A percentile compares a stretch with the other conserved stretches of the same genome.
These are phyloP conservation scores for Celoporthe dispersa DNA, from an alignment of 2,329 filamentous ascomycete genomes.

Conservation along the genomic window DNA sequence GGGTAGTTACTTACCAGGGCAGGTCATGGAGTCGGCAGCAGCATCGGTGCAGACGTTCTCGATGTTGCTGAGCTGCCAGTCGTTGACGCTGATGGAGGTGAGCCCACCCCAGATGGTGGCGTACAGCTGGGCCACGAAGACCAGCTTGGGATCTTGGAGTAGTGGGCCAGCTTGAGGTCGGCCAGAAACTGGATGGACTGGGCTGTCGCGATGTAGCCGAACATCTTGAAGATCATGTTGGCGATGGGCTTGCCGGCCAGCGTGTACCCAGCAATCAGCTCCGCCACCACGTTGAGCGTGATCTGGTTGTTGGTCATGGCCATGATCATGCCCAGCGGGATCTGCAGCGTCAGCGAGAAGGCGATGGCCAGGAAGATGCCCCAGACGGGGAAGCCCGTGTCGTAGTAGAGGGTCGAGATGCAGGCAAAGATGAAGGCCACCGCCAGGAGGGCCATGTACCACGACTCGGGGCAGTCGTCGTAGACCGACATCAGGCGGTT, in stretches of 20 bases:
- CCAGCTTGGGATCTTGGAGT: constrained; percentile 65
- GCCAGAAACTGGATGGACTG: constrained; percentile 55
- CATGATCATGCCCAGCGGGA: constrained; percentile 50
- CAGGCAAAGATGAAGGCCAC: constrained; percentile 39
- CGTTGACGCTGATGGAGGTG: constrained; percentile 52
- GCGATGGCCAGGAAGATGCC: constrained; percentile 50
- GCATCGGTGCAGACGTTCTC: constrained; percentile 52
- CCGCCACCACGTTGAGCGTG: constrained; percentile 51
- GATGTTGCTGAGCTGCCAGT: constrained; percentile 55
- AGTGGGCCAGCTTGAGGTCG: constrained; percentile 43
- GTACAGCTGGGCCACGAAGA: constrained; percentile 62
- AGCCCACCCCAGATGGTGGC: constrained; percentile 60
- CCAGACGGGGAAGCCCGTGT: constrained; percentile 44
- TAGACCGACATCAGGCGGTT: constrained; percentile 50
- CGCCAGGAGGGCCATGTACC: constrained; percentile 40
- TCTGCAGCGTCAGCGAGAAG: constrained; percentile 47
- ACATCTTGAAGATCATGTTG: constrained; percentile 52
- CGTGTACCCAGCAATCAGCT: constrained; percentile 51
- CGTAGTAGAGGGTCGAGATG: constrained; percentile 39
- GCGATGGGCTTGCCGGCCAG: constrained; percentile 49
- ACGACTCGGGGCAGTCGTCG: constrained; percentile 19
- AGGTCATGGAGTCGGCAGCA: constrained; percentile 54
- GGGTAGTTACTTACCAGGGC: constrained; percentile 43
- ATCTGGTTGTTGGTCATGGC: constrained; percentile 49
- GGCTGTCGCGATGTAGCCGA: constrained; percentile 44